These are phyloP conservation scores for Leccinum uliginosum DNA, from an alignment of 768 basidiomycete genomes.

Conservation along the genomic window DNA sequence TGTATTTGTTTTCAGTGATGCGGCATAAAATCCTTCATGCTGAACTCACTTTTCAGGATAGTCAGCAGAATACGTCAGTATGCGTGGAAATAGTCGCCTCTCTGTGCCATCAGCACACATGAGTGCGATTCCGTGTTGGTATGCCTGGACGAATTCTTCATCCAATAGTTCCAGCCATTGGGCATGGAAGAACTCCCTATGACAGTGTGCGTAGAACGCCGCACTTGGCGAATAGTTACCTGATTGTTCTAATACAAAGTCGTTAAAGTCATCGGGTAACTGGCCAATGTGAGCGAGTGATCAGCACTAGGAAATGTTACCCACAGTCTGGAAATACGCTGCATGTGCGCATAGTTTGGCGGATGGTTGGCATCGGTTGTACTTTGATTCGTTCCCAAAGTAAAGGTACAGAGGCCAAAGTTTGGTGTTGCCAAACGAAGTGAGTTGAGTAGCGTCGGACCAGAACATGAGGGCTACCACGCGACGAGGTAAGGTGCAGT, in stretches of 20 bases:
- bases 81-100: not conserved
- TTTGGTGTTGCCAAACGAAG: not conserved
- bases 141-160: not conserved
- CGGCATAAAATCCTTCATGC: no score
- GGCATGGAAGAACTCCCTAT: not conserved
- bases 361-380: not conserved
- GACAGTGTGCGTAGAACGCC: not conserved
- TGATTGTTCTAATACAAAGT: not conserved
- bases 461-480: not conserved
- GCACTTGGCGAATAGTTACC: not conserved
- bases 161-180: not conserved
- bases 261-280: not conserved
- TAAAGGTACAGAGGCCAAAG: not conserved
- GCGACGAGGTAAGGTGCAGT: not conserved
- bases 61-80: not conserved
- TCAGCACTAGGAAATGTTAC: not conserved
- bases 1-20: no score
- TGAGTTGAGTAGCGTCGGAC: not conserved
- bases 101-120: not conserved
- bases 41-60: not conserved
- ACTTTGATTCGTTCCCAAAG: not conserved
- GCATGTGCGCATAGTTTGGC: not conserved
- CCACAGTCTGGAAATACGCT: not conserved
- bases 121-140: not conserved
- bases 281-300: not conserved